These are phyloP conservation scores for Kwoniella sp. DNA, from an alignment of 768 basidiomycete species.

Conservation along the genomic window DNA sequence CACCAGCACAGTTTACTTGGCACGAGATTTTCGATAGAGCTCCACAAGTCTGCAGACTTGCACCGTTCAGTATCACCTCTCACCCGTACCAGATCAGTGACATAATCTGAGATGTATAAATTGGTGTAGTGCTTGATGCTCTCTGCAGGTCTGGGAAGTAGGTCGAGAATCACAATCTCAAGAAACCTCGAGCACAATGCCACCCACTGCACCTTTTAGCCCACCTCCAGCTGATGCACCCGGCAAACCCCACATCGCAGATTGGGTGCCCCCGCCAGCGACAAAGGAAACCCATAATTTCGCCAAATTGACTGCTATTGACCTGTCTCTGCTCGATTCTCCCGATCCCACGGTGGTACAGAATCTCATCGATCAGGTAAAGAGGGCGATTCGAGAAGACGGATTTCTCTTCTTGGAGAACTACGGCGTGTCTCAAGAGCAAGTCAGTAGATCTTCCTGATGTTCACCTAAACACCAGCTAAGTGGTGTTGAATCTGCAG, in stretches of 20 bases:
- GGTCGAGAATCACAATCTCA: slow-evolving; percentile 2
- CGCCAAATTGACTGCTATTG: slow-evolving; percentile 24
- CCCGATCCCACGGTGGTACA: slow-evolving; percentile 13
- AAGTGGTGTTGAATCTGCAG: neutral
- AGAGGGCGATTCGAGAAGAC: slow-evolving; percentile 23
- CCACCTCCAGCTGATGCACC: slow-evolving; percentile 25
- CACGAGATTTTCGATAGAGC: too few species aligned
- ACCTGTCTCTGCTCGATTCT: slow-evolving; percentile 26
- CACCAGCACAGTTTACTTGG: too few species aligned
- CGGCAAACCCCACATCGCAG: slow-evolving; percentile 11
- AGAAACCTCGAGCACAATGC: slow-evolving; percentile 14
- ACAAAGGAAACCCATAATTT: slow-evolving; percentile 13
- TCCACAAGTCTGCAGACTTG: too few species aligned
- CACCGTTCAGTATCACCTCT: too few species aligned
- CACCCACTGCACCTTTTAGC: slow-evolving; percentile 22
- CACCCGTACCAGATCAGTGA: too few species aligned
- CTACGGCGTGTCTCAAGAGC: slow-evolving; percentile 24
- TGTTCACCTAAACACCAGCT: too few species aligned
- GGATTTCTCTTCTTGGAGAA: slow-evolving; percentile 29
- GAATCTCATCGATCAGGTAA: slow-evolving; percentile 19
- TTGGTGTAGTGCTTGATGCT: too few species aligned
- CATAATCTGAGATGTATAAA: too few species aligned
- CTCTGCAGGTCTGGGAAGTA: too few species aligned
- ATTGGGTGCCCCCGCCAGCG: slow-evolving; percentile 15
- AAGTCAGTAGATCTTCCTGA: slow-evolving; percentile 3